Evolutionary conservation across 805 yeast species (phyloP).

Genomic region (Pichia heedii): DNA sequence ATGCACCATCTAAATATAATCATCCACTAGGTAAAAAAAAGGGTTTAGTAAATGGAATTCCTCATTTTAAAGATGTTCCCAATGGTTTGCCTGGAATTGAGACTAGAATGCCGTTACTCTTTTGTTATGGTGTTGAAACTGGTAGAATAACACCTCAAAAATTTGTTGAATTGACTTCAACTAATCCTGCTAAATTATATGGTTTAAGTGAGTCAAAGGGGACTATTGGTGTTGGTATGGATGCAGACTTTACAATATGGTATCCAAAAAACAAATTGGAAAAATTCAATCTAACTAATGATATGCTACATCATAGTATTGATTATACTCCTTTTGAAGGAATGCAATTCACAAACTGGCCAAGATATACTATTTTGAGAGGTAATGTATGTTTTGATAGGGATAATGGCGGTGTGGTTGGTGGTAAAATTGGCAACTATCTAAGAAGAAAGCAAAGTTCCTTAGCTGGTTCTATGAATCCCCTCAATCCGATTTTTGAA

Average conservation of each 20-base stretch:
- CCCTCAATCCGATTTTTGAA: slow-evolving; percentile 16
- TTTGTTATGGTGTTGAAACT: slow-evolving; percentile 33
- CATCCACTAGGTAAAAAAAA: slow-evolving; percentile 32
- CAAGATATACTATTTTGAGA: slow-evolving; percentile 32
- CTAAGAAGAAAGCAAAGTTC: slow-evolving; percentile 20
- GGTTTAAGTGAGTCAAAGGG: slow-evolving; percentile 36
- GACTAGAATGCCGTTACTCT: slow-evolving; percentile 34
- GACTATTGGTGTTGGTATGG: slow-evolving; percentile 34
- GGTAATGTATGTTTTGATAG: slow-evolving; percentile 29
- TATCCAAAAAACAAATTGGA: slow-evolving; percentile 28
- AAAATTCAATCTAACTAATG: slow-evolving; percentile 20
- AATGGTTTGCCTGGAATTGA: slow-evolving; percentile 42
- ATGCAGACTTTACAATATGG: slow-evolving; percentile 42
- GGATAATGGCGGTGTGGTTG: slow-evolving; percentile 15
- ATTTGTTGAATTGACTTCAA: slow-evolving; percentile 35
- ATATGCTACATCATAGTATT: slow-evolving; percentile 27
- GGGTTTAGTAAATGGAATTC: slow-evolving; percentile 31
- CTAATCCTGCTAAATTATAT: slow-evolving; percentile 38
- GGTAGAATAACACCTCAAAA: slow-evolving; percentile 31
- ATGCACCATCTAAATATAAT: slow-evolving; percentile 36
- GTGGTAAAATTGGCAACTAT: slow-evolving; percentile 15
- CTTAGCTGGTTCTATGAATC: slow-evolving; percentile 14
- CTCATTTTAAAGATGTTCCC: slow-evolving; percentile 34
- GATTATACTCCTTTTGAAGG: slow-evolving; percentile 33
- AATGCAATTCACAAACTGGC: slow-evolving; percentile 34